Percentiles rank a stretch among this genome's conserved stretches.
Evolutionary conservation across 2,329 filamentous ascomycete species (phyloP).

Genomic region (Bertia moriformis): DNA sequence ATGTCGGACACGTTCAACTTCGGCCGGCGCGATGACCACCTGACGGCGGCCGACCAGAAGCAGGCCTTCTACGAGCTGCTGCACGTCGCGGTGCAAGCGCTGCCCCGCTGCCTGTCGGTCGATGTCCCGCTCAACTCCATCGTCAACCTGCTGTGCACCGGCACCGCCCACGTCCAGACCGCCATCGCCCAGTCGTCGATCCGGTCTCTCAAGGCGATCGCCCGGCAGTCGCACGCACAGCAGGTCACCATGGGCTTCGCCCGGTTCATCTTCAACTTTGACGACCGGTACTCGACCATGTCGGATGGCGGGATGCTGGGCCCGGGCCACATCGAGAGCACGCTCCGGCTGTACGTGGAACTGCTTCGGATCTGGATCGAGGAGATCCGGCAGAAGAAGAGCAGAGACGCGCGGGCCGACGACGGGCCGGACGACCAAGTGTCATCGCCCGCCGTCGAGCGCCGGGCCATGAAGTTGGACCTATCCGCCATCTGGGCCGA

Average conservation of each 20-base stretch:
- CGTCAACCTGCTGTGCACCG: conserved; percentile 88
- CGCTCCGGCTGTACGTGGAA: conserved; percentile 81
- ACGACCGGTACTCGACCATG: conserved; percentile 93
- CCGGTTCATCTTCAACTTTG: conserved; percentile 95
- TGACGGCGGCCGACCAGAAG: conserved; percentile 70
- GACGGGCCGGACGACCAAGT: no score
- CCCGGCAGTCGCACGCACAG: conserved; percentile 80
- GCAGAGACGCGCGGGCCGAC: conserved; percentile 55
- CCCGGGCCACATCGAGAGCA: conserved; percentile 86
- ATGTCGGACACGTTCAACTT: conserved; percentile 92
- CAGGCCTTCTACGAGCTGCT: conserved; percentile 91
- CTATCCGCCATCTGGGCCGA: conserved; percentile 79
- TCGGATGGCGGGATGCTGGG: conserved; percentile 95
- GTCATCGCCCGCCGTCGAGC: conserved; percentile 51
- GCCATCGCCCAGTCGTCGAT: conserved; percentile 88
- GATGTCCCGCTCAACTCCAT: conserved; percentile 86
- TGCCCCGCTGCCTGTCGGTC: conserved; percentile 86
- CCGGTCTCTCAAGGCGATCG: conserved; percentile 86
- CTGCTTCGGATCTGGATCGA: conserved; percentile 94
- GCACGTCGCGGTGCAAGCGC: conserved; percentile 85
- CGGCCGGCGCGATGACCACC: conserved; percentile 59
- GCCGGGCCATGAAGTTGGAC: conserved; percentile 64
- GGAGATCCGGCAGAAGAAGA: conserved; percentile 80
- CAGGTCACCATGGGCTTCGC: conserved; percentile 94
- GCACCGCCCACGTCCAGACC: conserved; percentile 87